Conservation (phyloP, 768 basidiomycete species). For the Tricholoma bakamatsutake region DNA sequence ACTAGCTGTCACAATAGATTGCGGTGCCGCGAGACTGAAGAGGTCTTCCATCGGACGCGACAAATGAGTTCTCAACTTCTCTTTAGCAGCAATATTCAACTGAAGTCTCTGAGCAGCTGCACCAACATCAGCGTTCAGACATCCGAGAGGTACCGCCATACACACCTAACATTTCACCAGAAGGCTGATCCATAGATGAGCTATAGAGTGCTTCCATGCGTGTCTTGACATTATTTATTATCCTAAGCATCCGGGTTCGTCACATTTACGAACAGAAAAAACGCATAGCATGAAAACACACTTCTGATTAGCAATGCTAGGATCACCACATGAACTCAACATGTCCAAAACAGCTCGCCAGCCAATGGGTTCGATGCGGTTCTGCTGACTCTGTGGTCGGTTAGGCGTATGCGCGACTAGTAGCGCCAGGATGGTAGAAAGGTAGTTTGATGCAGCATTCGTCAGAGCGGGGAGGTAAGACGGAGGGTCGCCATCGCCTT, state of each 20-base stretch:
- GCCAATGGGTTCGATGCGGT: conserved; percentile 52
- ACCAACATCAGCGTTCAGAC: conserved; percentile 4
- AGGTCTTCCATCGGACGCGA: conserved; percentile 4
- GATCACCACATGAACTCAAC: conserved; percentile 35
- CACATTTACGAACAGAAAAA: not conserved
- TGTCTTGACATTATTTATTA: conserved; percentile 14
- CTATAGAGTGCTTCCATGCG: conserved; percentile 15
- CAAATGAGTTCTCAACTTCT: conserved; percentile 5
- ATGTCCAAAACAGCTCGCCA: conserved; percentile 63
- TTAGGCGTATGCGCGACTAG: conserved; percentile 52
- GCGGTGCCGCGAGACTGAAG: conserved; percentile 4
- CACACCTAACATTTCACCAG: conserved; percentile 10
- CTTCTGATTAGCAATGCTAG: conserved; percentile 29
- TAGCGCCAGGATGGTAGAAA: conserved; percentile 47
- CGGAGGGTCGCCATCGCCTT: conserved; percentile 21
- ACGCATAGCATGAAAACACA: conserved; percentile 18
- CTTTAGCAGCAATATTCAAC: conserved; percentile 6
- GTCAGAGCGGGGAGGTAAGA: conserved; percentile 33
- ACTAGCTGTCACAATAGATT: not conserved
- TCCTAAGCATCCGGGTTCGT: conserved; percentile 12
- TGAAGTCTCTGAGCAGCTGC: conserved; percentile 9
- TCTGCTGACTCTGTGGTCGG: conserved; percentile 55
- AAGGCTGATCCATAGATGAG: not conserved
- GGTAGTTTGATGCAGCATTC: conserved; percentile 34
- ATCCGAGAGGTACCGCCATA: not conserved